Evolutionary conservation across 352 stramenopile species (phyloP).

Genomic region (Pythium pectinolyticum): DNA sequence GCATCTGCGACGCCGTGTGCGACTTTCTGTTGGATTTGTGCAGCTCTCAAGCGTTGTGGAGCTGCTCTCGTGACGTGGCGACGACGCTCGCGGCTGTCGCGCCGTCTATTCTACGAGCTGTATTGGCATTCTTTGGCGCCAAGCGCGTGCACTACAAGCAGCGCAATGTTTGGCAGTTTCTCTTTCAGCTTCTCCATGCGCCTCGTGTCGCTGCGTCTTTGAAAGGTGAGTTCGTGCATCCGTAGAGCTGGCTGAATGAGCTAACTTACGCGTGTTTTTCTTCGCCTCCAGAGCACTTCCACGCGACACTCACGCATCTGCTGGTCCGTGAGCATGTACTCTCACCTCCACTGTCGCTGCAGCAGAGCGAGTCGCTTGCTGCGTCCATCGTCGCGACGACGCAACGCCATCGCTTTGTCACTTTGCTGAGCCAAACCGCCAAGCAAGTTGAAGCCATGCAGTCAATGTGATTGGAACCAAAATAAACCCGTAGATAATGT

Average conservation of each 20-base stretch:
- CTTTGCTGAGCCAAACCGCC: conserved; percentile 16
- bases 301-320: conserved; percentile 35
- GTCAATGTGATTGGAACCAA: no score
- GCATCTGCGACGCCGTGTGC: conserved; percentile 66
- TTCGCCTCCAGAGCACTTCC: conserved; percentile 39
- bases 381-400: conserved; percentile 38
- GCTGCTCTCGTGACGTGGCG: conserved; percentile 1
- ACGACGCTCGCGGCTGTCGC: conserved; percentile 1
- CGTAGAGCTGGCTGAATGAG: neutral
- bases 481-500: conserved; percentile 20
- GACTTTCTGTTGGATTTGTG: conserved; percentile 54
- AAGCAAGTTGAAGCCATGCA: conserved; percentile 29
- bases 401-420: conserved; percentile 54
- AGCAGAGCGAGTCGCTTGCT: conserved; percentile 39
- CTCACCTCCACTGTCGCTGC: conserved; percentile 28
- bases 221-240: conserved; percentile 15
- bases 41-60: conserved; percentile 9
- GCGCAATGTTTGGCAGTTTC: conserved; percentile 65
- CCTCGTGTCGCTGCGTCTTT: conserved; percentile 41
- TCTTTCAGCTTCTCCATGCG: conserved; percentile 72
- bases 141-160: conserved; percentile 49
- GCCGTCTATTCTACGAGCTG: conserved; percentile 36
- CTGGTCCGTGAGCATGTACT: conserved; percentile 34
- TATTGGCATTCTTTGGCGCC: conserved; percentile 49
- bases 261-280: neutral